These are phyloP conservation scores for Torulaspora microellipsoides DNA, from an alignment of 805 yeast genomes.

Conservation along the genomic window DNA sequence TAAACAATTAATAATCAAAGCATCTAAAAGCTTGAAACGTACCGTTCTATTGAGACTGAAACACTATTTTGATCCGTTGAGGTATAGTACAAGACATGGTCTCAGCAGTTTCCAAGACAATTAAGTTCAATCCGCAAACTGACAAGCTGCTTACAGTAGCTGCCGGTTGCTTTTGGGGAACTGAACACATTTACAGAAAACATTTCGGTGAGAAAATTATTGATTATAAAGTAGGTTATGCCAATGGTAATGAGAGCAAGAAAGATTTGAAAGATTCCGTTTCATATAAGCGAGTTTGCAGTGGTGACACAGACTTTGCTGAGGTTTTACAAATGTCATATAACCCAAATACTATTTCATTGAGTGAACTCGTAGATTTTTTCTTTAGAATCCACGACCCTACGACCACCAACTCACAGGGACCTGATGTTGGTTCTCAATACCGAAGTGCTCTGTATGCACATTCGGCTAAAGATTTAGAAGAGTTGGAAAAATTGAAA, in stretches of 20 bases:
- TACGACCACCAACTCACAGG: slow-evolving; percentile 76
- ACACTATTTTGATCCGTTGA: not conserved
- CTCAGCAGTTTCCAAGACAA: slow-evolving; percentile 36
- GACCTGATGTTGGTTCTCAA: slow-evolving; percentile 85
- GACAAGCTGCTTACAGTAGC: slow-evolving; percentile 55
- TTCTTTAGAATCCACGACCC: slow-evolving; percentile 95
- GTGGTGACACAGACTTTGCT: slow-evolving; percentile 69
- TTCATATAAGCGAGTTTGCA: slow-evolving; percentile 67
- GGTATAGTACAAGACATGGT: slow-evolving; percentile 11
- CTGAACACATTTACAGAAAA: slow-evolving; percentile 75
- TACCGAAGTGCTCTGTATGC: slow-evolving; percentile 81
- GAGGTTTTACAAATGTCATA: slow-evolving; percentile 81
- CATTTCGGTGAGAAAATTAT: slow-evolving; percentile 57
- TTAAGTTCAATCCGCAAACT: slow-evolving; percentile 41
- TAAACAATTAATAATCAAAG: no score
- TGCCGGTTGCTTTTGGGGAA: slow-evolving; percentile 85
- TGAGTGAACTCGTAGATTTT: slow-evolving; percentile 66
- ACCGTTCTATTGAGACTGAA: not conserved
- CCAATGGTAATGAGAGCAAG: slow-evolving; percentile 58
- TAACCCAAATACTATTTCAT: slow-evolving; percentile 60
- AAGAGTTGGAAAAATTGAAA: slow-evolving; percentile 43
- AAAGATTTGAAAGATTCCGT: slow-evolving; percentile 39
- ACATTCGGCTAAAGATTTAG: slow-evolving; percentile 45
- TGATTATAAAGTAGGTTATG: slow-evolving; percentile 84
- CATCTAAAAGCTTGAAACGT: not conserved